These are phyloP conservation scores for Cadophora luteo-olivacea DNA, from an alignment of 2,329 filamentous ascomycete species.

Conservation along the genomic window DNA sequence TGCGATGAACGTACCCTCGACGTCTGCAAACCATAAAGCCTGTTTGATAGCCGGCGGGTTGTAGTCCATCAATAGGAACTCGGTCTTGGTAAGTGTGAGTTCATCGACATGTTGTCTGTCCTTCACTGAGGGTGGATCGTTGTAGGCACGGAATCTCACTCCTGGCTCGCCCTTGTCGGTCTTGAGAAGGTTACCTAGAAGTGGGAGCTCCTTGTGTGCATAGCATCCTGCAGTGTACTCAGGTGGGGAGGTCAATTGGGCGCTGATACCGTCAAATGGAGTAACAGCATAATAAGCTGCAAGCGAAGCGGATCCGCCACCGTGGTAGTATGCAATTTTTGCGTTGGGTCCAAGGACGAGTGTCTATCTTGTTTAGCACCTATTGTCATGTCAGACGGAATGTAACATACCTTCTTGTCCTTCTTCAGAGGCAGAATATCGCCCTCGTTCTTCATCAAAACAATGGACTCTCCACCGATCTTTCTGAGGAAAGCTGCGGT, in stretches of 20 bases:
- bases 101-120: constrained; percentile 59
- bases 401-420: constrained; percentile 56
- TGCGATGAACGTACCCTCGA: constrained; percentile 45
- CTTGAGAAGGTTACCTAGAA: constrained; percentile 60
- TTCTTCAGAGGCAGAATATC: constrained; percentile 62
- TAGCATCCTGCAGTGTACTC: constrained; percentile 66
- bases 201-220: constrained; percentile 68
- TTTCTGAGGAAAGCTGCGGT: constrained; percentile 56
- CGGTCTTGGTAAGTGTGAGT: constrained; percentile 51
- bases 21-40: constrained; percentile 49
- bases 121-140: constrained; percentile 58
- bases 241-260: constrained; percentile 53
- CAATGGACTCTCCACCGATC: constrained; percentile 65
- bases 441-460: constrained; percentile 69
- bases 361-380: constrained; percentile 47
- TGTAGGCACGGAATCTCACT: constrained; percentile 61
- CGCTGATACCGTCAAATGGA: constrained; percentile 73
- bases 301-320: constrained; percentile 69
- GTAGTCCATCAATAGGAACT: constrained; percentile 59
- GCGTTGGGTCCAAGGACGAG: constrained; percentile 64
- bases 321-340: constrained; percentile 61
- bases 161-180: constrained; percentile 60
- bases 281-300: constrained; percentile 71
- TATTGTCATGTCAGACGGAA: background rate
- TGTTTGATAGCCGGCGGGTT: constrained; percentile 47